Base-by-base conservation (phyloP, 352 stramenopile species). In the Globisporangium ultimum region DNA sequence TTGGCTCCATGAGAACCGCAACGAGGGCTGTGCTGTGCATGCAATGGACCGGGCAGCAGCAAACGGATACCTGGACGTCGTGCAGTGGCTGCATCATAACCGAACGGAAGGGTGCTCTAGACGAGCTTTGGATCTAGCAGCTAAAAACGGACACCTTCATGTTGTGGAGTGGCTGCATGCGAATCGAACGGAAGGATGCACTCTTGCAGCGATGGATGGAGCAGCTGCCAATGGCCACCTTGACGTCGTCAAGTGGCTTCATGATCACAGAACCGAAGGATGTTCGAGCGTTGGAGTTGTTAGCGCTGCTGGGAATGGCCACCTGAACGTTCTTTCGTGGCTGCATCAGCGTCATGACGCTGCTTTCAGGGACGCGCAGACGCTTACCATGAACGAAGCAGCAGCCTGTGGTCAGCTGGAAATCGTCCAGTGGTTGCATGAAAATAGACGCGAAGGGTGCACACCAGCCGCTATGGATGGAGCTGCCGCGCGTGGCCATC, bases 161-260 rank as follows among this genome's bases (percentile, higher is more conserved):
- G 63, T 78, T n/a, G 66, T 87, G 34, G 50, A 71, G 32, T 87
- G 74, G 74, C 62, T 89, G 2, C 72, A 87, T 24, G 49, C 46
- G 22, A 58, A 84, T 45, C 67, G 71, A 24, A 59, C 15, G 0
- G 69, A 79, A 58, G 71, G 74, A 0, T 80, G 74, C 46, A 78
- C 74, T 10, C 61, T 71, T 28, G 60, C 66, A 3, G 78, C 73
- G 0, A 88, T 86, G 75, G 71, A 84, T 36, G 63, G 70, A 11
- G 78, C 78, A 0, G 71, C 64, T 0, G 67, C 66, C 11, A 68
- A 69, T 12, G 81, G 81, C 18, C 78, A 84, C 28, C 36, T 88
- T 13, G 73, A 77, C 18, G 67, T 84, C 14, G 60, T 89, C n/a
- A 50, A 76, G 53, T 91, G 72, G 72, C 67, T 89, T 2, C 75